Percentiles rank a stretch among this genome's conserved stretches.
These are phyloP conservation scores for Coprinopsis strossmayeri DNA, from an alignment of 768 basidiomycete species.

Conservation along the genomic window DNA sequence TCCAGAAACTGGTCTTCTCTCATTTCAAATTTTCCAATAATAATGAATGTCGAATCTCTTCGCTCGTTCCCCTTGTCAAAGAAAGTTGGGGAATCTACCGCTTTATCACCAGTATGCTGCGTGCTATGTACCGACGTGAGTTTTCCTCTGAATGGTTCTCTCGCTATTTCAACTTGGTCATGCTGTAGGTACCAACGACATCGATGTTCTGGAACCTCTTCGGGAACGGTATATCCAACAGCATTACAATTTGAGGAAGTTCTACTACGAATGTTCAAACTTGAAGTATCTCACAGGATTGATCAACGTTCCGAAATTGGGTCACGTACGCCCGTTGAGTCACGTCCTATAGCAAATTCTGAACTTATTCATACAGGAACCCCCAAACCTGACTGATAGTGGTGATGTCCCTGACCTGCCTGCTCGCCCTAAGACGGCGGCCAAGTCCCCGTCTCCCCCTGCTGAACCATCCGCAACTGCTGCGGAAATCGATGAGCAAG, in stretches of 20 bases:
- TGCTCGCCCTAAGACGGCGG: constrained; percentile 63
- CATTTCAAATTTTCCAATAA: constrained; percentile 88
- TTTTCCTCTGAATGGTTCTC: not conserved
- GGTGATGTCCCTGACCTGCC: constrained; percentile 85
- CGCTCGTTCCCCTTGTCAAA: constrained; percentile 94
- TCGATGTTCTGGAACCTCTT: constrained; percentile 85
- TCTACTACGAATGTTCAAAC: constrained; percentile 99
- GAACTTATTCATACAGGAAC: constrained; percentile 61
- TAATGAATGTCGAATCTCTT: constrained; percentile 96
- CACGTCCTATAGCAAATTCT: constrained; percentile 2
- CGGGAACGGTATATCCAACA: constrained; percentile 84
- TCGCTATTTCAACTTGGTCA: constrained; percentile 8
- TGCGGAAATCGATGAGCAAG: constrained; percentile 81
- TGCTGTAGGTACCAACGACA: constrained; percentile 73
- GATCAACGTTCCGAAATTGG: constrained; percentile 97
- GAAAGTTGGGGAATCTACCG: constrained; percentile 99
- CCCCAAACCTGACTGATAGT: constrained; percentile 86
- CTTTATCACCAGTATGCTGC: constrained; percentile 97
- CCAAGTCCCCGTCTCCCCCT: constrained; percentile 55
- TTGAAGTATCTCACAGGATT: constrained; percentile 95
- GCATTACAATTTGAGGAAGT: constrained; percentile 90
- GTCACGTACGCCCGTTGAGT: constrained; percentile 49
- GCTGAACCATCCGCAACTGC: constrained; percentile 64
- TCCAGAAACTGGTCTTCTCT: constrained; percentile 96
- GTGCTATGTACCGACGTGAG: constrained; percentile 92